Evolutionary conservation across 2,329 filamentous ascomycete species (phyloP), one percentile per base, ranked within the genome.

Genomic region (Fusarium virguliforme): DNA sequence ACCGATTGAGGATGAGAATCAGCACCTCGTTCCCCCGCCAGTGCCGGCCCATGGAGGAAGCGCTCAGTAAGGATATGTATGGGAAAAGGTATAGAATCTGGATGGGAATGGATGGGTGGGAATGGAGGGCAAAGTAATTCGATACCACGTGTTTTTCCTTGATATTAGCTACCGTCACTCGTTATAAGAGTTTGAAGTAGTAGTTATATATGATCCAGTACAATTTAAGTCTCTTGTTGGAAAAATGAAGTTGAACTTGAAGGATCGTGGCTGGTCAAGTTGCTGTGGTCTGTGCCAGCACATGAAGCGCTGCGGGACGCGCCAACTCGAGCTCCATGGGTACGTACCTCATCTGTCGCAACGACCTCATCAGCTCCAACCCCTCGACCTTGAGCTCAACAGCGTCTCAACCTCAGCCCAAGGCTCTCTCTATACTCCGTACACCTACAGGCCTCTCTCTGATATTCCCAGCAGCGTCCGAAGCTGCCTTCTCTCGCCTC

Each of bases 301-400:
- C 48, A 35, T 54, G 46, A 38, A 43, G 46, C 43, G 41, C 41
- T 9, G 46, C 41, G 43, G 43, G 43, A 48, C 43, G 26, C 43
- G 41, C 30, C 24, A 35, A 32, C 41, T 53, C 6, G 26, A 53
- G 30, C 46, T 34, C 15, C 5, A 18, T 18, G 18, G 18, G 56
- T 48, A 48, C 43, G 62, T 63, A 70, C 67, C 62, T 72, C 70
- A 60, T 35, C 10, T 54, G 67, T 66, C 62, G 63, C 60, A 61
- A 68, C 59, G 30, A 26, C 26, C 28, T 60, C 34, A 64, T 48
- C 43, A 63, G 54, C 61, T 71, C 57, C 60, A 22, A 68, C 55
- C 70, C 67, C 70, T 73, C 65, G 60, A 67, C 51, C 43, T 62
- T 28, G 38, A 65, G 50, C 58, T 24, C 51, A 61, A 28, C 54